Conservation (phyloP, 2,329 filamentous ascomycete species). For the Rutstroemia sp. region DNA sequence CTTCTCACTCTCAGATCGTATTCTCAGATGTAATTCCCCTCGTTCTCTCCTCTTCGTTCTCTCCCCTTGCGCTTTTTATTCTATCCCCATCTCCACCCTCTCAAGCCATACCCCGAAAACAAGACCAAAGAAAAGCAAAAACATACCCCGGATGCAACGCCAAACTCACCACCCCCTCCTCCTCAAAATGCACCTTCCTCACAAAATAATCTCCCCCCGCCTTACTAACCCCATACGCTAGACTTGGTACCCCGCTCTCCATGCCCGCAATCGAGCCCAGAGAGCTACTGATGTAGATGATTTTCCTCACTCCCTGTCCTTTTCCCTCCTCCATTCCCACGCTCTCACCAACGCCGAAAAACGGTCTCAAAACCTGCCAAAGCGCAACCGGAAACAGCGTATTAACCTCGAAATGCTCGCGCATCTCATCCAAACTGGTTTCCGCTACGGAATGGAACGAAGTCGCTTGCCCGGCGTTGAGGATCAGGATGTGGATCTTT, state of each 20-base stretch:
- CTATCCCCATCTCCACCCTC: not conserved
- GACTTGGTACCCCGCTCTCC: constrained; percentile 10
- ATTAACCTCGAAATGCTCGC: constrained; percentile 36
- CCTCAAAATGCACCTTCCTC: constrained; percentile 32
- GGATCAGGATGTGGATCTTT: constrained; percentile 41
- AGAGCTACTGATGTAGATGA: constrained; percentile 31
- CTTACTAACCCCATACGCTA: constrained; percentile 40
- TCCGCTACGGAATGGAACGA: constrained; percentile 25
- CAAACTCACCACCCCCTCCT: constrained; percentile 30
- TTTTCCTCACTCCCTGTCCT: constrained; percentile 28
- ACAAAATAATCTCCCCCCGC: constrained; percentile 31
- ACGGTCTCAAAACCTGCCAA: constrained; percentile 32
- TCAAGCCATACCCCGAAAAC: not conserved
- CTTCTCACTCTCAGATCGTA: not conserved
- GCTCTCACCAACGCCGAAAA: no score
- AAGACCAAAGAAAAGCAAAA: not conserved
- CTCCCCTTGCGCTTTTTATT: no score
- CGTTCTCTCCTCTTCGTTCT: no score
- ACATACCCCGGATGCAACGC: constrained; percentile 26
- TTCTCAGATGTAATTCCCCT: not conserved
- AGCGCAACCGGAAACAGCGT: constrained; percentile 36
- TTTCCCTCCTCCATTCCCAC: constrained; percentile 14
- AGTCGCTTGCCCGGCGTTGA: constrained; percentile 40
- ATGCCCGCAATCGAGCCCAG: constrained; percentile 21
- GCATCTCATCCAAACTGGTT: constrained; percentile 32